Conservation (phyloP, 2,329 filamentous ascomycete species). For the Sporothrix protearum region DNA sequence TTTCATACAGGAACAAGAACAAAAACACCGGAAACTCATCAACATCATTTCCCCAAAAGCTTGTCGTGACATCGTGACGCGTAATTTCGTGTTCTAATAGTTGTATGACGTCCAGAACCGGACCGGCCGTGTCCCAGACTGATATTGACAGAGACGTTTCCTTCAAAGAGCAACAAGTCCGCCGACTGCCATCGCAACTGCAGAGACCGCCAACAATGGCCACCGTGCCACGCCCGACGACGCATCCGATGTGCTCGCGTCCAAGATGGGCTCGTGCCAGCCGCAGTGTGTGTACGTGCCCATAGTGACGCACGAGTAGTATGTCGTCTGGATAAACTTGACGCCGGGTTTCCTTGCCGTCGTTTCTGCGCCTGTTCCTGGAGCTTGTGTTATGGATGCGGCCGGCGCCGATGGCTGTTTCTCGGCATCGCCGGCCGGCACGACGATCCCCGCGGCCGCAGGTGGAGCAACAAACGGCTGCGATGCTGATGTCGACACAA, state of each 20-base stretch:
- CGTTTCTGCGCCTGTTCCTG: not conserved
- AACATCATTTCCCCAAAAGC: not conserved
- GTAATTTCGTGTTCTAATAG: not conserved
- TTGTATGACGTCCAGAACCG: not conserved
- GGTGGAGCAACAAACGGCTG: not conserved
- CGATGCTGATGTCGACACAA: not conserved
- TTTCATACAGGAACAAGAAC: constrained; percentile 19
- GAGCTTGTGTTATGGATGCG: constrained; percentile 24
- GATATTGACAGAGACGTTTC: no score
- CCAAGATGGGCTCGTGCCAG: constrained; percentile 40
- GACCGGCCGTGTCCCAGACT: not conserved
- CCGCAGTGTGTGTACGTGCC: constrained; percentile 39
- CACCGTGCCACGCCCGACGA: not conserved
- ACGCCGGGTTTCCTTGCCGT: constrained; percentile 19
- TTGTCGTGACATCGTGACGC: not conserved
- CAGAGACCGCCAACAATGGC: not conserved
- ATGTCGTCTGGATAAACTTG: constrained; percentile 39
- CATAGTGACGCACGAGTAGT: constrained; percentile 38
- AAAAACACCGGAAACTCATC: constrained; percentile 19
- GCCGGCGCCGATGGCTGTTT: not conserved
- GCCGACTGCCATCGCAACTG: not conserved
- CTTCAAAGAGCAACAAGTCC: not conserved
- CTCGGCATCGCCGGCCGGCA: not conserved
- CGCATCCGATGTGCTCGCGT: constrained; percentile 22
- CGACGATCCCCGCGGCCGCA: not conserved